phyloP scores from a whole-genome alignment of 1,284 basidiomycete species.

The Anthracocystis setariae region DNA sequence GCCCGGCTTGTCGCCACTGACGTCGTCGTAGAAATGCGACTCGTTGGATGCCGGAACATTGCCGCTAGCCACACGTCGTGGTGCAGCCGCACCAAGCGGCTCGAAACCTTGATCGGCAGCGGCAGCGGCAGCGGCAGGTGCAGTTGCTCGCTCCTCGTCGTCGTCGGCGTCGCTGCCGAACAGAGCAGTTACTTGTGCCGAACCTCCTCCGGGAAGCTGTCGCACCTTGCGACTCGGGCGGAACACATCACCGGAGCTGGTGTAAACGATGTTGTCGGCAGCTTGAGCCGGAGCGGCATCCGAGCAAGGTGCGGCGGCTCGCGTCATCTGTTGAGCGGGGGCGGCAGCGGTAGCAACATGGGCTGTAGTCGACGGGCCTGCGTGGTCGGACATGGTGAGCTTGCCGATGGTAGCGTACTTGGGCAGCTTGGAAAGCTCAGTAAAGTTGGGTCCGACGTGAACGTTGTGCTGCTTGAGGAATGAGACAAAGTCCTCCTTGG shows the following conservation, averaged over 20 bases:
- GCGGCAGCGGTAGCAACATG: conserved; percentile 13
- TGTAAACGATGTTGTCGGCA: conserved; percentile 40
- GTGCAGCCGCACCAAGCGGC: conserved; percentile 28
- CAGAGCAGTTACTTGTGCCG: conserved; percentile 51
- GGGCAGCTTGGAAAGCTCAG: conserved; percentile 56
- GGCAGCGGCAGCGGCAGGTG: conserved; percentile 15
- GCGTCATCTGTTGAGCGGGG: conserved; percentile 4
- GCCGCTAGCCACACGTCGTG: conserved; percentile 27
- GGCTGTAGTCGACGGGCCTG: conserved; percentile 15
- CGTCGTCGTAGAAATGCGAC: conserved; percentile 28
- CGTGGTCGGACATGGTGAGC: conserved; percentile 29
- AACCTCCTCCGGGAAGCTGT: conserved; percentile 55
- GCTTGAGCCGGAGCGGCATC: conserved; percentile 8
- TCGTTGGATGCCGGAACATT: conserved; percentile 27
- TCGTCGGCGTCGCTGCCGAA: conserved; percentile 52
- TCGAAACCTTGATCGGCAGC: conserved; percentile 29
- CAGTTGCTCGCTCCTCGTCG: conserved; percentile 26
- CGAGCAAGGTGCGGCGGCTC: conserved; percentile 5
- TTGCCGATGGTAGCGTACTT: conserved; percentile 58
- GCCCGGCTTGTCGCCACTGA: conserved; percentile 24
- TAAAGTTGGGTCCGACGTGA: conserved; percentile 57
- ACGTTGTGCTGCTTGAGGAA: conserved; percentile 62
- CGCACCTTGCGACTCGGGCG: conserved; percentile 59
- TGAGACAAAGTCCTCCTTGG: conserved; percentile 53
- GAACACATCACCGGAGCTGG: conserved; percentile 57